phyloP scores from a whole-genome alignment of 2,329 filamentous ascomycete genomes.

The Aspergillus pseudoviridinutans region DNA sequence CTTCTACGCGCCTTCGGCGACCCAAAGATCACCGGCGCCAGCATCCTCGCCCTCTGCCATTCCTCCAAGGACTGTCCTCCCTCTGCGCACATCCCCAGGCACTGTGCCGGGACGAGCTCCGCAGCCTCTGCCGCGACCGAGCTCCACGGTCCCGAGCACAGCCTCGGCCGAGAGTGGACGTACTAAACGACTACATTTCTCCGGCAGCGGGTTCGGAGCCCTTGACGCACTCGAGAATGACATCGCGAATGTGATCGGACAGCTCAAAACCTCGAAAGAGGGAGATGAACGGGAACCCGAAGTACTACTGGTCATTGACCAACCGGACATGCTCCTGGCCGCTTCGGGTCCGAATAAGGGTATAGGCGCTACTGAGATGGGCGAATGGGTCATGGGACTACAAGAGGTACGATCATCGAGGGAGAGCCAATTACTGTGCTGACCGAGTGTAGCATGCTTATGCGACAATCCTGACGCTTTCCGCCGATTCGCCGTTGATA shows the following conservation, averaged over 20 bases:
- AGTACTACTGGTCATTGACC: slow-evolving; percentile 62
- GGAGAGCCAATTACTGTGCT: neutral
- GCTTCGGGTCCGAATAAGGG: slow-evolving; percentile 48
- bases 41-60: slow-evolving; percentile 11
- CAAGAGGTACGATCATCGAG: slow-evolving; percentile 54
- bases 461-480: slow-evolving; percentile 62
- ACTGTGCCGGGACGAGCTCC: slow-evolving; percentile 18
- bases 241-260: slow-evolving; percentile 29
- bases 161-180: slow-evolving; percentile 17
- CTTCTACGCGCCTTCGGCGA: slow-evolving; percentile 36
- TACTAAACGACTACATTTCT: slow-evolving; percentile 26
- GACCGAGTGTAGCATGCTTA: slow-evolving; percentile 51
- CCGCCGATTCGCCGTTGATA: slow-evolving; percentile 72
- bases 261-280: slow-evolving; percentile 20
- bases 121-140: slow-evolving; percentile 9
- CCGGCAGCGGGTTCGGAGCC: slow-evolving; percentile 25
- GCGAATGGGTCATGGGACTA: slow-evolving; percentile 55
- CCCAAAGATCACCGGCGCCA: slow-evolving; percentile 10
- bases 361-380: slow-evolving; percentile 43
- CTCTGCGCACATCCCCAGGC: slow-evolving; percentile 25
- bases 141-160: slow-evolving; percentile 8
- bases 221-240: slow-evolving; percentile 34
- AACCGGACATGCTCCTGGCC: slow-evolving; percentile 62
- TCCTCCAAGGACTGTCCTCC: slow-evolving; percentile 21
- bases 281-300: slow-evolving; percentile 23